Evolutionary conservation across 1,139 yeast genomes (phyloP).

Genomic region (Magnusiomyces suaveolens): DNA sequence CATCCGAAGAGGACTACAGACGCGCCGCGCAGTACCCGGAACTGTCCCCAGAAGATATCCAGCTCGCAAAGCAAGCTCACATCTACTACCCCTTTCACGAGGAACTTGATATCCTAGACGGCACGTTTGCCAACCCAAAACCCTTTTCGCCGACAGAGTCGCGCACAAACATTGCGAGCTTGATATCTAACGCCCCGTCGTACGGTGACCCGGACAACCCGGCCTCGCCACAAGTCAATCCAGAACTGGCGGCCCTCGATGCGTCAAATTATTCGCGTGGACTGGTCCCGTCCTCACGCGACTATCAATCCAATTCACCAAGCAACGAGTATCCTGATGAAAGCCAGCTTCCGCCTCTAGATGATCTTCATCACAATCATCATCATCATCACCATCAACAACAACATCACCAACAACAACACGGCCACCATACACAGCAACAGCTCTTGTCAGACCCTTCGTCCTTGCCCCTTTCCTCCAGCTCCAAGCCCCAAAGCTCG

Average conservation of each 20-base stretch:
- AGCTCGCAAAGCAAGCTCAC: background rate
- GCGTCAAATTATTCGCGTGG: background rate
- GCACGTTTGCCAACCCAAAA: background rate
- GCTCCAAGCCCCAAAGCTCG: background rate
- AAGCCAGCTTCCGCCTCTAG: background rate
- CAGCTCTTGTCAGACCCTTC: background rate
- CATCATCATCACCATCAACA: background rate
- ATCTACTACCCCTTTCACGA: background rate
- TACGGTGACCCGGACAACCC: background rate
- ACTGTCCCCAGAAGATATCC: background rate
- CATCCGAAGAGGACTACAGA: background rate
- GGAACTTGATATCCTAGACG: background rate
- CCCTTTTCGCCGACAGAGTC: too few relatives aligned
- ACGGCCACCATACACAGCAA: background rate
- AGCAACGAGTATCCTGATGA: background rate
- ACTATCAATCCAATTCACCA: background rate
- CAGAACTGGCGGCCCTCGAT: background rate
- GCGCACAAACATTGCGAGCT: background rate
- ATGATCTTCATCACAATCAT: background rate
- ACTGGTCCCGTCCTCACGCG: background rate
- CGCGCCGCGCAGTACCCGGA: background rate
- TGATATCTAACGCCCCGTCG: background rate
- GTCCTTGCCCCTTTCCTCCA: background rate
- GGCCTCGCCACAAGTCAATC: background rate
- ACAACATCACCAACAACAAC: background rate